These are phyloP conservation scores for Bifiguratus adelaidae DNA, from an alignment of 192 early-diverging fungal genomes.

Conservation along the genomic window DNA sequence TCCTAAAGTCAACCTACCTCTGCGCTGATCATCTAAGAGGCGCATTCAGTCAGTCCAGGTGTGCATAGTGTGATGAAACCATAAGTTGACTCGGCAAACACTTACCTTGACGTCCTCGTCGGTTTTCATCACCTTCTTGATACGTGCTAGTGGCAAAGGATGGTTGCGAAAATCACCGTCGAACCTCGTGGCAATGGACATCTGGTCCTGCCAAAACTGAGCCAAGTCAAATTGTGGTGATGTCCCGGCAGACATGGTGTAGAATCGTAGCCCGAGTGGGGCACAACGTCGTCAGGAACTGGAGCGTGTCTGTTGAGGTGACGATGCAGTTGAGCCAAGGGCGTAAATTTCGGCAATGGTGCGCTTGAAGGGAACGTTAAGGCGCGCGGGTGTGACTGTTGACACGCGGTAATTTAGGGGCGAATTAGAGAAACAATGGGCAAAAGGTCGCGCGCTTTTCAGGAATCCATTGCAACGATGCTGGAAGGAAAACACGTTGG, in stretches of 20 bases:
- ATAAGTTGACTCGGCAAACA: background rate
- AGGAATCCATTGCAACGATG: no score
- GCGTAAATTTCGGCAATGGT: no score
- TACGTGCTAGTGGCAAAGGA: slow-evolving; percentile 82
- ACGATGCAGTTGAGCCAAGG: no score
- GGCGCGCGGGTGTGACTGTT: no score
- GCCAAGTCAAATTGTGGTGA: slow-evolving; percentile 27
- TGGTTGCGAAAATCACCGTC: slow-evolving; percentile 86
- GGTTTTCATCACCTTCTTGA: slow-evolving; percentile 98
- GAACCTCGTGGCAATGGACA: slow-evolving; percentile 48
- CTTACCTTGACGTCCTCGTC: slow-evolving; percentile 89
- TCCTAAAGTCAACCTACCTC: slow-evolving; percentile 18
- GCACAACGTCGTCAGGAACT: no score
- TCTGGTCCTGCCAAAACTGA: slow-evolving; percentile 64
- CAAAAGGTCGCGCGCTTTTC: no score
- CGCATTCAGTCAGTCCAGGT: background rate
- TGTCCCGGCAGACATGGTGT: slow-evolving; percentile 13
- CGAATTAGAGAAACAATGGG: no score
- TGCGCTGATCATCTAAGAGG: slow-evolving; percentile 46
- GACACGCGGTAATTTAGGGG: no score
- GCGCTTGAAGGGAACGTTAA: no score
- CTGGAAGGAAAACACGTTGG: no score
- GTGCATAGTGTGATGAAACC: slow-evolving; percentile 12
- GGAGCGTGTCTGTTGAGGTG: no score
- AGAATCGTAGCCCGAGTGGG: no score